Percentiles rank a stretch among this genome's conserved stretches.
These are phyloP conservation scores for Gossypium turneri DNA, from an alignment of 345 rosid species.

Conservation along the genomic window DNA sequence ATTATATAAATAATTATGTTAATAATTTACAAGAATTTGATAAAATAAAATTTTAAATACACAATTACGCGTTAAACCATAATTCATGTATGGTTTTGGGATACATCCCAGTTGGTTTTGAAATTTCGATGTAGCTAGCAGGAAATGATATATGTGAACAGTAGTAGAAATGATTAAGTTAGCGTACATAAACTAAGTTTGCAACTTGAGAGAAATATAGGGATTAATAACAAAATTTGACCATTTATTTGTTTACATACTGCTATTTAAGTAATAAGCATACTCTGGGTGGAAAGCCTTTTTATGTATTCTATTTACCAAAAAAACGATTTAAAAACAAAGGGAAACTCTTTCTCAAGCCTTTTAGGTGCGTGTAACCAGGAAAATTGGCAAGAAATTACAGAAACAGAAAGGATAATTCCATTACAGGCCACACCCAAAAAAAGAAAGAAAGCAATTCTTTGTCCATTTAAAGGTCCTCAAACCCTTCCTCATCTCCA, in stretches of 20 bases:
- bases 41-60: too few relatives aligned
- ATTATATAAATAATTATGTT: too few relatives aligned
- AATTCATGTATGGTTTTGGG: too few relatives aligned
- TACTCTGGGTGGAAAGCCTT: not conserved
- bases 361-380: not conserved
- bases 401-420: not conserved
- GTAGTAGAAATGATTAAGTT: too few relatives aligned
- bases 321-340: not conserved
- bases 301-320: not conserved
- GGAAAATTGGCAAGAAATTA: not conserved
- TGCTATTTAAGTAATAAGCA: not conserved
- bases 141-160: too few relatives aligned
- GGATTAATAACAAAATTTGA: too few relatives aligned
- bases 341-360: not conserved
- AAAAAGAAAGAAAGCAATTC: not conserved
- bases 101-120: too few relatives aligned
- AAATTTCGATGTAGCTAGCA: too few relatives aligned
- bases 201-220: too few relatives aligned
- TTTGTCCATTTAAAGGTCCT: conserved; percentile 34
- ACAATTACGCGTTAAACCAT: too few relatives aligned
- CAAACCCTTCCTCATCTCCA: conserved; percentile 93
- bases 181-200: too few relatives aligned
- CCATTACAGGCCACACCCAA: not conserved
- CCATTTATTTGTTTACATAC: not conserved
- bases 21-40: too few relatives aligned